Conservation (phyloP, 2,329 filamentous ascomycete genomes). For the Cercospora zeae-maydis region DNA sequence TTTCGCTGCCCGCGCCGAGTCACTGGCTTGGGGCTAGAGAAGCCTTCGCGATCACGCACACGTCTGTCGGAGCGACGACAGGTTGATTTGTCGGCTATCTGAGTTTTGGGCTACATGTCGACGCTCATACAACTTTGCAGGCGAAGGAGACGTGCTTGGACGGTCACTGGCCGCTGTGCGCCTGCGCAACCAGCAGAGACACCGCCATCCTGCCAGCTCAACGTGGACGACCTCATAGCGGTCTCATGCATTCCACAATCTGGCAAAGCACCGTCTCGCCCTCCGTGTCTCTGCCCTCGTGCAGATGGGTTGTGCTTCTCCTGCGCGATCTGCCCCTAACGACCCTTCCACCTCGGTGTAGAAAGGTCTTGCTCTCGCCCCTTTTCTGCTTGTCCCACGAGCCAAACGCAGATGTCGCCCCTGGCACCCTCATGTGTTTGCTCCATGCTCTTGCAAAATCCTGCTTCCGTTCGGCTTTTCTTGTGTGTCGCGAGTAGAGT, state of each 20-base stretch:
- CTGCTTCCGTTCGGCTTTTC: background rate
- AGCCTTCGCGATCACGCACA: background rate
- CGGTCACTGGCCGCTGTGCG: background rate
- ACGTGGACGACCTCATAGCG: background rate
- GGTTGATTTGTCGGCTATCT: background rate
- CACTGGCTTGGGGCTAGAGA: background rate
- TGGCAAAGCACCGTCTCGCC: background rate
- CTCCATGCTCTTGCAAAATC: background rate
- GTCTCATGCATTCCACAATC: background rate
- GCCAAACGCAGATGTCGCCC: background rate
- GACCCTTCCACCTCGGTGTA: background rate
- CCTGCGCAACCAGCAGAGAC: background rate
- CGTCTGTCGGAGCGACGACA: background rate
- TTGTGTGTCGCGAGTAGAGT: background rate
- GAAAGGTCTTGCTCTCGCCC: background rate
- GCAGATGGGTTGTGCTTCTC: background rate
- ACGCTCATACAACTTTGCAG: background rate
- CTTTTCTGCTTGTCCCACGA: background rate
- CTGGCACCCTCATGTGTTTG: background rate
- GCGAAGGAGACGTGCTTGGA: background rate
- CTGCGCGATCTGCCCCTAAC: background rate
- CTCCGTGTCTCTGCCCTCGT: background rate
- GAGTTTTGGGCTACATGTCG: background rate
- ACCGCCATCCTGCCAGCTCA: background rate
- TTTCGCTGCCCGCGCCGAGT: background rate